Evolutionary conservation across 2,329 filamentous ascomycete genomes (phyloP).

Genomic region (Colletotrichum sp.): DNA sequence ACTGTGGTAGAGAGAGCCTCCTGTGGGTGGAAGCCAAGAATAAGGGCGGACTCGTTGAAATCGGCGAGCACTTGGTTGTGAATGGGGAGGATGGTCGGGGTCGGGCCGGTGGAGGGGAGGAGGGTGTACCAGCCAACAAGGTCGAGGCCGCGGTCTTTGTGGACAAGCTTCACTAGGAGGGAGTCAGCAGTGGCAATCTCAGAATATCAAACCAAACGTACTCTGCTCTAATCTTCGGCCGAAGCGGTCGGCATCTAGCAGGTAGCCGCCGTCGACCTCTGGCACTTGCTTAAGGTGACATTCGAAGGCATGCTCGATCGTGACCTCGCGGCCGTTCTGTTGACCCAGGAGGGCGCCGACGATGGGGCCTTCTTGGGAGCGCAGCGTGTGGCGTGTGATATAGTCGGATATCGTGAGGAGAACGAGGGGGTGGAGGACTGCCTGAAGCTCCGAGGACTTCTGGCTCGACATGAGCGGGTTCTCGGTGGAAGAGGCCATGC

Average conservation of each 20-base stretch:
- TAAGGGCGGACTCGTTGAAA: slow-evolving; percentile 85
- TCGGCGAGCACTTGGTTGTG: slow-evolving; percentile 77
- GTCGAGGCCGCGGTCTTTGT: slow-evolving; percentile 82
- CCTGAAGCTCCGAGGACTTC: slow-evolving; percentile 76
- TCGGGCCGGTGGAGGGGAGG: slow-evolving; percentile 75
- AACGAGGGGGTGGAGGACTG: slow-evolving; percentile 90
- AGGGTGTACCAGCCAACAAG: slow-evolving; percentile 94
- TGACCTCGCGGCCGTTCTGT: slow-evolving; percentile 89
- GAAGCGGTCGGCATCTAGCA: slow-evolving; percentile 77
- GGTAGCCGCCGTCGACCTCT: slow-evolving; percentile 58
- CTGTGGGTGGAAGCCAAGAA: slow-evolving; percentile 85
- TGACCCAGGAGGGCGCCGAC: slow-evolving; percentile 90
- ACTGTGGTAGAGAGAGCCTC: slow-evolving; percentile 58
- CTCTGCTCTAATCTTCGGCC: slow-evolving; percentile 81
- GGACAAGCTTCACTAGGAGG: slow-evolving; percentile 79
- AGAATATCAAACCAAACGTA: slow-evolving; percentile 45
- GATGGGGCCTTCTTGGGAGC: slow-evolving; percentile 76
- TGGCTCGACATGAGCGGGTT: slow-evolving; percentile 70
- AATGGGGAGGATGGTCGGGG: slow-evolving; percentile 69
- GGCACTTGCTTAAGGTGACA: slow-evolving; percentile 61
- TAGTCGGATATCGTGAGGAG: slow-evolving; percentile 97
- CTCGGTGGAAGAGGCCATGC: slow-evolving; percentile 51
- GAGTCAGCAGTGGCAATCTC: neutral
- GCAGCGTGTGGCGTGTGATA: slow-evolving; percentile 87
- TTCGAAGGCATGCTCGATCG: slow-evolving; percentile 92